phyloP scores from a whole-genome alignment of 1,284 basidiomycete genomes.

The Heterobasidion irregulare region DNA sequence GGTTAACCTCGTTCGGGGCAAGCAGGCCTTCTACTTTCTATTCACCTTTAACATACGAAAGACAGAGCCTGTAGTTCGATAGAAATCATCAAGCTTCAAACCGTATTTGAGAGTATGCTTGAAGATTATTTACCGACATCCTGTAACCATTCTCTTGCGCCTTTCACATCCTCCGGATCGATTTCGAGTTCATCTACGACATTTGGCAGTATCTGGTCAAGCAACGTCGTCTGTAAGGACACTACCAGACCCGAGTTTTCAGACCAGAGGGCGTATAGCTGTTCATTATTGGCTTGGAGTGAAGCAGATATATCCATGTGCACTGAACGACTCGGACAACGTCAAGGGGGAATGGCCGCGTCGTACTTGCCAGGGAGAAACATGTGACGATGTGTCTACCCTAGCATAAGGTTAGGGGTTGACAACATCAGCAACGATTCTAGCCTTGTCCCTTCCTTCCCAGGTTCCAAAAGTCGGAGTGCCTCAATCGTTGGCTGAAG shows the following conservation, averaged over 20 bases:
- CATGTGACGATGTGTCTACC: too few species aligned
- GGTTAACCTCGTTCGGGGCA: conserved; percentile 5
- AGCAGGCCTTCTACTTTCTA: too few species aligned
- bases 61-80: conserved; percentile 35
- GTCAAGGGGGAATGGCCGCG: too few species aligned
- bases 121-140: conserved; percentile 32
- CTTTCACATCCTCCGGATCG: conserved; percentile 32
- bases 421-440: too few species aligned
- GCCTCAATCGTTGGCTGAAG: too few species aligned
- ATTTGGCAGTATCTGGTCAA: conserved; percentile 48
- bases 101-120: neutral
- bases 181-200: conserved; percentile 49
- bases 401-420: too few species aligned
- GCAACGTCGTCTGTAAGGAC: conserved; percentile 39
- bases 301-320: neutral
- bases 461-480: too few species aligned
- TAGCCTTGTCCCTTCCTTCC: too few species aligned
- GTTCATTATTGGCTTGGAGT: neutral
- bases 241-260: conserved; percentile 1
- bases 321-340: too few species aligned
- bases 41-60: conserved; percentile 58
- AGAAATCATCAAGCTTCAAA: too few species aligned
- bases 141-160: conserved; percentile 50
- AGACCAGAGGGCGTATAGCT: neutral
- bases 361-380: too few species aligned